Conservation (phyloP, 2,329 filamentous ascomycete genomes). For the Xylariaceae sp. region DNA sequence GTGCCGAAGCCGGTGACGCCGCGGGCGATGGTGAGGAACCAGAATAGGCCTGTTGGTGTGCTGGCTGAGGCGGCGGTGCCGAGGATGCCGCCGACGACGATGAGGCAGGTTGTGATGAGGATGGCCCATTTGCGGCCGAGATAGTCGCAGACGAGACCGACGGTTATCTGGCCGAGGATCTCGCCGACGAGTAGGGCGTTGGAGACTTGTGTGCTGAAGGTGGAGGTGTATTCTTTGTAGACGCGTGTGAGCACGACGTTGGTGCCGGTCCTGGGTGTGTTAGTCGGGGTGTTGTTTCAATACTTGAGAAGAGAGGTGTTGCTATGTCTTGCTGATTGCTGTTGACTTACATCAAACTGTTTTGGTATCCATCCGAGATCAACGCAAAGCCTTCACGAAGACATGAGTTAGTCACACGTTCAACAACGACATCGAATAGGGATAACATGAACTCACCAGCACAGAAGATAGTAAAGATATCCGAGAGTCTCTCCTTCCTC, state of each 20-base stretch:
- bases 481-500: conserved; percentile 8
- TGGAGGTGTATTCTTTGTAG: conserved; percentile 12
- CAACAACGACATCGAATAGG: background rate
- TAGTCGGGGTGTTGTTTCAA: background rate
- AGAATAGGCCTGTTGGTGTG: conserved; percentile 13
- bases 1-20: conserved; percentile 12
- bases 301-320: background rate
- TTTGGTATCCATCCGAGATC: conserved; percentile 16
- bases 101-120: conserved; percentile 10
- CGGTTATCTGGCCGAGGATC: conserved; percentile 10
- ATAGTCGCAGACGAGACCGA: conserved; percentile 13
- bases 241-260: conserved; percentile 13
- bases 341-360: conserved; percentile 12
- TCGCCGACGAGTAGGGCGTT: conserved; percentile 16
- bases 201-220: conserved; percentile 11
- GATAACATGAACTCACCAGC: conserved; percentile 7
- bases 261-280: conserved; percentile 8
- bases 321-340: background rate
- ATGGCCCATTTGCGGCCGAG: conserved; percentile 15
- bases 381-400: conserved; percentile 8
- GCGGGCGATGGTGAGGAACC: conserved; percentile 12
- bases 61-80: conserved; percentile 12
- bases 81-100: conserved; percentile 12
- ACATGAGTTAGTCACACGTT: background rate
- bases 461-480: conserved; percentile 12